Conservation (phyloP, 257 asterid species). For the Nicotiana paniculata region DNA sequence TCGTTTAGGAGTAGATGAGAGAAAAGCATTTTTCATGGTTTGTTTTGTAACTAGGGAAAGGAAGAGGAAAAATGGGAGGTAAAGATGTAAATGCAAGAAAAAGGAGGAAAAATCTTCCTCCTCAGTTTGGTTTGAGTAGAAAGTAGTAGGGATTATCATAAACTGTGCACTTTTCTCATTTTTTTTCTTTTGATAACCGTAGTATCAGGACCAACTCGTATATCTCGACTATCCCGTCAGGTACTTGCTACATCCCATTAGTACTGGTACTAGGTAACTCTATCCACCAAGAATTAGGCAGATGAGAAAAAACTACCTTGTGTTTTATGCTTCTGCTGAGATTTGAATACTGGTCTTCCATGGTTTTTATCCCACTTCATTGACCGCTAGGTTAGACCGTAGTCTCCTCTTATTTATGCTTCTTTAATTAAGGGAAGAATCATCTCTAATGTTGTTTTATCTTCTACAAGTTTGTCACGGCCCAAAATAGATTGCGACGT, state of each 20-base stretch:
- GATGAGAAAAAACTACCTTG: not conserved
- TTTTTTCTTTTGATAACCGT: not conserved
- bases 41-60: not conserved
- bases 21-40: not conserved
- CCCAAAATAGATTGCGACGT: too few species aligned
- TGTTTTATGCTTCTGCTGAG: too few species aligned
- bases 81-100: not conserved
- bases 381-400: rapidly evolving
- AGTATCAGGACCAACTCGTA: not conserved
- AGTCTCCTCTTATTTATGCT: too few species aligned
- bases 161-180: not conserved
- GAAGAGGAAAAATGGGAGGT: not conserved
- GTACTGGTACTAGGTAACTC: not conserved
- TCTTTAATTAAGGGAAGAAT: not conserved
- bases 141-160: not conserved
- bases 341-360: not conserved
- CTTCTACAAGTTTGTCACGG: too few species aligned
- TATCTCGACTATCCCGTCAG: not conserved
- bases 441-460: not conserved
- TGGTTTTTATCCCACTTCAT: not conserved
- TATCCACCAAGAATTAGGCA: not conserved
- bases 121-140: not conserved
- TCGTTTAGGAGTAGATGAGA: not conserved
- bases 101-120: not conserved
- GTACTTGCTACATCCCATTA: not conserved